Evolutionary conservation across 176 grass and related monocot genomes (phyloP), one percentile per base, ranked within the genome.

Genomic region (Chloris gayana): DNA sequence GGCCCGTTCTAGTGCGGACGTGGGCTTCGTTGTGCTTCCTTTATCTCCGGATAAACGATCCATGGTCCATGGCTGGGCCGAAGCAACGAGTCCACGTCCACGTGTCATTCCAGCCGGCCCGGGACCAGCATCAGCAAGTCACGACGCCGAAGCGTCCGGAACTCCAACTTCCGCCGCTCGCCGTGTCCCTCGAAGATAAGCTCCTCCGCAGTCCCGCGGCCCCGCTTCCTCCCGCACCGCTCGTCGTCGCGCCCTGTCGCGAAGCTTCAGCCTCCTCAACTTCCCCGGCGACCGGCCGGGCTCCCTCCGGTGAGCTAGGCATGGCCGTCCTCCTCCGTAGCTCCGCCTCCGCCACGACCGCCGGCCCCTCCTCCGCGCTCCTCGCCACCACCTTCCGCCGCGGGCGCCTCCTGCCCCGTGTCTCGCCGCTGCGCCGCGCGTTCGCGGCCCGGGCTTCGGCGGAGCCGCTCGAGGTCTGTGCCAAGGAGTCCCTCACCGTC

Each of bases 391-490:
- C 84, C 35, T 77, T 89, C 68, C 78, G 72, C 62, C 86, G 83
- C 29, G 78, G 21, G 29, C 65, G 6, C 47, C 69, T 83, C 32
- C 56, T 75, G 12, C 14, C 33, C 12, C 57, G 33, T 7, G 25
- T 25, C 10, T 27, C 50, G 59, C 35, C 60, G 56, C 44, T 22
- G 60, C 80, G 32, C 78, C 84, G 84, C 45, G 51, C 58, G 6
- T 68, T 73, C 31, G 27, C 81, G 56, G 81, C 53, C 12, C 89
- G 92, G 32, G 89, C 90, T 31, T 84, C 90, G 6, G 65, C 77
- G 0, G 79, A 80, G 24, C 67, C 85, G 7, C 90, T 98, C 44
- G 90, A 98, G 81, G 92, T 98, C 70, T 94, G 90, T 86, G 84
- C 83, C 34, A 98, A 93, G 88, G 84, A 80, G 35, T 98, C 95